phyloP scores from a whole-genome alignment of 768 basidiomycete species.

The Boletus insuetus region DNA sequence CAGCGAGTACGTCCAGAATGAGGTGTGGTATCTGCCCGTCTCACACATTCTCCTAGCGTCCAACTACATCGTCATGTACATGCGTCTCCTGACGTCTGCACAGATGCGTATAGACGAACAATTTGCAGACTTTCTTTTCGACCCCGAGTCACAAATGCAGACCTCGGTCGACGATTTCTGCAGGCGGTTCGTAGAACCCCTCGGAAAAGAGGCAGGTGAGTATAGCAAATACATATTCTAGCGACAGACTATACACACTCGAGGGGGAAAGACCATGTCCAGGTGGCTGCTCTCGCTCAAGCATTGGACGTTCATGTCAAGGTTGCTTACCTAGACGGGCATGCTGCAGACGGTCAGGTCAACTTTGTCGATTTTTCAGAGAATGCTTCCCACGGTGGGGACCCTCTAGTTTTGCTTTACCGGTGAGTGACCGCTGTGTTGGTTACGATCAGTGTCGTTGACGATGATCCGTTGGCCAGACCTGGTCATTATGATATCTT shows the following conservation, averaged over 20 bases:
- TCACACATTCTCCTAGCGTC: conserved; percentile 41
- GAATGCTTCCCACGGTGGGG: conserved; percentile 36
- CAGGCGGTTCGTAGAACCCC: conserved; percentile 69
- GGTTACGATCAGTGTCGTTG: not conserved
- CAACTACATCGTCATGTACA: conserved; percentile 73
- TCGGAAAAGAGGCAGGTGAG: conserved; percentile 74
- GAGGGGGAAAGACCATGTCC: conserved; percentile 62
- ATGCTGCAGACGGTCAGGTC: conserved; percentile 45
- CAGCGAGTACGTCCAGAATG: conserved; percentile 40
- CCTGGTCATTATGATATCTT: conserved; percentile 87
- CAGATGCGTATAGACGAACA: conserved; percentile 61
- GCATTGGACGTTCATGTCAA: conserved; percentile 65
- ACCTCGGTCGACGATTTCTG: conserved; percentile 69
- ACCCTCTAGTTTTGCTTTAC: conserved; percentile 71
- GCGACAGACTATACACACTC: not conserved
- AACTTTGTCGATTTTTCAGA: conserved; percentile 67
- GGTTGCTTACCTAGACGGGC: conserved; percentile 81
- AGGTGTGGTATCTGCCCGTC: not conserved
- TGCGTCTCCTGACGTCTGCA: conserved; percentile 81
- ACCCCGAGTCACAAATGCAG: conserved; percentile 64
- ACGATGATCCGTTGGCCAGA: conserved; percentile 35
- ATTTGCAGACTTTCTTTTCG: conserved; percentile 71
- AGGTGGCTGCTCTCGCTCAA: conserved; percentile 72
- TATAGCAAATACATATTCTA: not conserved
- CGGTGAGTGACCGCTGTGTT: conserved; percentile 45